Evolutionary conservation across 495 filamentous ascomycete species (phyloP), one percentile per base, ranked within the genome.

Genomic region (Aspergillus coremiiformis): DNA sequence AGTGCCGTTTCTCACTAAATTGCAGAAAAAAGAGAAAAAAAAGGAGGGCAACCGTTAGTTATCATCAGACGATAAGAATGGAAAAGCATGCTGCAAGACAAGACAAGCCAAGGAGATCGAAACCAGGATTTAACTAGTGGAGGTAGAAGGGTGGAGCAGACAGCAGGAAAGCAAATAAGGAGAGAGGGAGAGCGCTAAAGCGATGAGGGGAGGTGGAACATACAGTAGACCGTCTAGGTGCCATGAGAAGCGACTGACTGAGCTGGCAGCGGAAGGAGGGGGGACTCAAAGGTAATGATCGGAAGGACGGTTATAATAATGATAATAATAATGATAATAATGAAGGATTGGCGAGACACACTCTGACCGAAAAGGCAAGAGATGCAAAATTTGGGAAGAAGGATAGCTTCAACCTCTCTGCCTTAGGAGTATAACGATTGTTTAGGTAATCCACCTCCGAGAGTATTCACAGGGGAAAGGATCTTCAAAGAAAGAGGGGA

Each of bases 171-270:
- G 51, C 58, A 63, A 62, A 62, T 58, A 47, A 59, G 57, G 58
- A 56, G 57, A 46, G 37, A 21, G 35, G 37, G 32, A 43, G 23
- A 14, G 37, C 14, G 21, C 37, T n/a, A 55, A 52, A 35, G 51
- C 49, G 49, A 33, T 8, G 41, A 49, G 45, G 58, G 53, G 54
- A 64, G 43, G 57, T 59, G 53, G 53, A 48, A 70, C 70, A 56
- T 71, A 71, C 70, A 59, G 58, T 44, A 43, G 47, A 53, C 51
- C 56, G 58, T 67, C 57, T 63, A 56, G 62, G 52, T 65, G 66
- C 65, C 67, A 70, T 66, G 60, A 58, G 63, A 66, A 60, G 59
- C 56, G 60, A 64, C 54, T 58, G 51, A 58, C 54, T 58, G 51
- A 58, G 54, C 50, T 49, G 51, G 57, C 55, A 47, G 42, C 14